Base-by-base conservation (phyloP, 2,329 filamentous ascomycete genomes). In the Aspergillus caelatus region DNA sequence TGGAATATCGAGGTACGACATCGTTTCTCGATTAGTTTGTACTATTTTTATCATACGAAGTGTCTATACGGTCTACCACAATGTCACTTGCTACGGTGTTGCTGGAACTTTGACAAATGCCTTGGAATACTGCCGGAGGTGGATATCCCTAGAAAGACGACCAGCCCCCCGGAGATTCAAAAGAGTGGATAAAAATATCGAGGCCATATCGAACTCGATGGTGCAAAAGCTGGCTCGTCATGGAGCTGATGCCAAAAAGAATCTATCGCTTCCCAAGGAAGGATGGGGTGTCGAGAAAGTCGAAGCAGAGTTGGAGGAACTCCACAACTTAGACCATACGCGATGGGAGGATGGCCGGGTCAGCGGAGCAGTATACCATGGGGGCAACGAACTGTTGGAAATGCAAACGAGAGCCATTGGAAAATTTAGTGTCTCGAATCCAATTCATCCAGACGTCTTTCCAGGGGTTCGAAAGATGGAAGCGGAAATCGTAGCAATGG, bases 391-490 rank as follows among this genome's bases (percentile, higher is more conserved):
- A 50, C 81, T 99, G 70, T 80, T 95, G 64, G 87, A 90, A 73
- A 83, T 99, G 43, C 95, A 98, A 82, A 91, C 92, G 7, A 92
- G 97, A 76, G 94, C 95, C 0, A 98, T 94, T 83, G 91, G 91
- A 68, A 91, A 91, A 78, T 99, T 99, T 77, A 94, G 93, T 58
- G 95, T 99, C 34, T 87, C 93, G 43, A 99, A 99, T 78, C 95
- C 95, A 2, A 95, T 99, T 69, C 95, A 99, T 78, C 95, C 95
- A 7, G 95, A 99, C 80, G 94, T 99, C 50, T 99, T 99, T 81
- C 95, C 95, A 19, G 95, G 94, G 32, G 94, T 99, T 58, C 86
- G 95, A 72, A 99, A 99, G 86, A 99, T 99, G 95, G 95, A 99
- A 83, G 94, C 95, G 46, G 95, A 99, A 82, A 84, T 99, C 65